Evolutionary conservation across 257 asterid species (phyloP), one percentile per base, ranked within the genome.

Genomic region (Nicotiana benthamiana): DNA sequence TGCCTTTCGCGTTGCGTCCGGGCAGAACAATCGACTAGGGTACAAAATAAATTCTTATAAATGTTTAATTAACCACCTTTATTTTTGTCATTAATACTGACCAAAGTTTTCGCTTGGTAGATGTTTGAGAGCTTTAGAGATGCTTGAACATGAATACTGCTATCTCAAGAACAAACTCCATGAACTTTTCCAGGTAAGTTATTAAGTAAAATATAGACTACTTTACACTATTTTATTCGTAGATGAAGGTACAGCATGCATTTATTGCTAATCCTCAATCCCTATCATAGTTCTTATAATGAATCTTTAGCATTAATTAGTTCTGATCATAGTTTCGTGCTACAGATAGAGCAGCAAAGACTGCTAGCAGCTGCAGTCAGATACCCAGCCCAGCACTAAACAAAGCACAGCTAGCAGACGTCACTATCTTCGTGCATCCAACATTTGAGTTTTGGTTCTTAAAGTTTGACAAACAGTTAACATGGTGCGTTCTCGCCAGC

Each of bases 301-400:
- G 76, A 40, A 68, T 61, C 76, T 40, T 43, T 70, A 20, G 40
- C 78, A 72, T 72, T 72, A 24, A 72, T 13, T 27, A n/a, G 60
- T 32, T 52, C 36, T 57, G 53, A 36, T 48, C 18, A 46, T 75
- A 56, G 18, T 86, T 72, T 72, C 16, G 24, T 48, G 24, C 78
- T 30, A 11, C 90, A 95, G 98, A 91, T 95, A 43, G 98, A 95
- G 88, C 99, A 95, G 86, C 97, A 93, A 85, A 87, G 95, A 72
- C 77, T 86, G 76, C 88, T 93, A 59, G 99, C 97, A 52, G 90
- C 90, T 76, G 88, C 90, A 72, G 92, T 87, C 64, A 93, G 99
- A 84, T 93, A 93, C 82, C 97, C 97, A 64, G 77, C 82, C 72
- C 87, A 77, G 82, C 79, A 83, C 66, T 85, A 66, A 75, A 18